Base-by-base conservation (phyloP, 2,329 filamentous ascomycete genomes). In the Intubia oerlemansii region DNA sequence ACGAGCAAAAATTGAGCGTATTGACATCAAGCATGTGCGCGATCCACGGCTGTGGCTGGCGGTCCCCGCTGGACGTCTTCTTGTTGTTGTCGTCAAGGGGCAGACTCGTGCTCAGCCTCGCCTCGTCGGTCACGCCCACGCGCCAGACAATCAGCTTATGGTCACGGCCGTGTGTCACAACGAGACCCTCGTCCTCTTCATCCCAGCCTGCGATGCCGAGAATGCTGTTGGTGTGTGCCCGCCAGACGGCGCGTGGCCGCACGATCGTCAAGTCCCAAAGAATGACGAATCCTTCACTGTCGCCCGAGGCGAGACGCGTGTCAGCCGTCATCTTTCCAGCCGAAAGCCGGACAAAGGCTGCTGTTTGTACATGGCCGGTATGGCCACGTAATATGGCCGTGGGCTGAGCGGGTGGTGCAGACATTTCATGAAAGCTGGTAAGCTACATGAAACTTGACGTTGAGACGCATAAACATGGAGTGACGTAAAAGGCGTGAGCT, bases 1-100 rank as follows among this genome's bases (percentile, higher is more conserved):
- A 92, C 2, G 76, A 64, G 46, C 88, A 98, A 46, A 95, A 98
- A 45, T 95, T 98, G 53, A 95, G 66, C 2, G 85, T 81, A 44
- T 93, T 93, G 24, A 95, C 81, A 5, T 77, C 60, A 5, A 98
- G 54, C 4, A 78, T 64, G 48, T 92, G 67, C 14, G 92, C 49
- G n/a, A 93, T 54, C 81, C 80, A 91, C 17, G 88, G 88, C 41
- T 72, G 62, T 12, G 61, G 64, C 37, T 53, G 62, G 28, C n/a
- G n/a, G n/a, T n/a, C n/a, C n/a, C 24, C 24, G 7, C 5, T 13
- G 3, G 16, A 13, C n/a, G 12, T 30, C 13, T 22, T n/a, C 19
- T 10, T 14, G 3, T 15, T 11, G 18, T 25, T 26, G 7, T 53
- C 51, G 35, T 90, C 79, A 18, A 85, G 62, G 0, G 85, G 85